Conservation (phyloP, 306 rosid genomes). For the Erythrophleum fordii region DNA sequence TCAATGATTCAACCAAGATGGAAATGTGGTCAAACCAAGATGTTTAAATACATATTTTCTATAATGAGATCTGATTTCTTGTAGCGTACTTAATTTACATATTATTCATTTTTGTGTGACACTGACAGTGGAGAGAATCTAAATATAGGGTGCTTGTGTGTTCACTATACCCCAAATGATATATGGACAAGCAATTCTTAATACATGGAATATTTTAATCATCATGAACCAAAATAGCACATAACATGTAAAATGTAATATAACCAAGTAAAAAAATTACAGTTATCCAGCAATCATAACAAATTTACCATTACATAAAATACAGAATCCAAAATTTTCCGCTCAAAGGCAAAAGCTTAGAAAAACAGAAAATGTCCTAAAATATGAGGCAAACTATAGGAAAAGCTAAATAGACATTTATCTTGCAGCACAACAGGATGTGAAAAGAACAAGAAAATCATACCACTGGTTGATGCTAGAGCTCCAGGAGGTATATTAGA, state of each 20-base stretch:
- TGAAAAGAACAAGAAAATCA: conserved; percentile 5
- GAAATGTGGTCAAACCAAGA: neutral
- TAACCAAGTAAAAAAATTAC: neutral
- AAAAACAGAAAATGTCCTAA: neutral
- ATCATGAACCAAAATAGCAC: no score
- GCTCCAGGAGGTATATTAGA: conserved; percentile 73
- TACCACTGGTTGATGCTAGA: conserved; percentile 47
- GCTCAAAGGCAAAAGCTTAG: neutral
- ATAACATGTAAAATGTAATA: neutral
- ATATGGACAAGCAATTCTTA: no score
- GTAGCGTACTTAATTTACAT: no score
- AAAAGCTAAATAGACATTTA: neutral
- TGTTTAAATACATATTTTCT: no score
- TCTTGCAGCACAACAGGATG: neutral
- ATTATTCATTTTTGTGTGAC: no score
- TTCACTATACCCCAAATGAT: no score
- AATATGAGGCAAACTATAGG: neutral
- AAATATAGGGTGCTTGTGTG: no score
- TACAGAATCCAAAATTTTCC: neutral
- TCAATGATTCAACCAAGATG: neutral
- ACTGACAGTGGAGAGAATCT: no score
- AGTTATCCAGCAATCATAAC: neutral
- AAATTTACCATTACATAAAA: no score
- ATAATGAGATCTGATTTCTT: no score
- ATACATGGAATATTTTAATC: no score